A percentile compares a stretch with the other conserved stretches of the same genome.
phyloP scores from a whole-genome alignment of 345 rosid species.

The Camelina laxa region DNA sequence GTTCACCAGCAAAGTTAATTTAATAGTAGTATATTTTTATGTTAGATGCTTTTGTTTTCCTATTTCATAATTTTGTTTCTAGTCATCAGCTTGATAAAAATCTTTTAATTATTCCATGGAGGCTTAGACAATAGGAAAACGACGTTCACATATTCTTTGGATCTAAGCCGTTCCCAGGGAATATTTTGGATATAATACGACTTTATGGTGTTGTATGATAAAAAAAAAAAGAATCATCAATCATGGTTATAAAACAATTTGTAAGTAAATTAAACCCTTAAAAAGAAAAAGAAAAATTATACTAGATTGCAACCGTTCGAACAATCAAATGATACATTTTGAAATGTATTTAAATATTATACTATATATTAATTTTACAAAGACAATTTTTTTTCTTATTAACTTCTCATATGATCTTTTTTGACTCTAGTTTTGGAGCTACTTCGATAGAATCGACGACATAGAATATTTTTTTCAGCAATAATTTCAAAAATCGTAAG shows the following conservation, averaged over 20 bases:
- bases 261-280: background rate
- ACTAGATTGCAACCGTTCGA: background rate
- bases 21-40: background rate
- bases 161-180: conserved; percentile 44
- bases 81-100: conserved; percentile 34
- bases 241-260: background rate
- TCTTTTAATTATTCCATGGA: background rate
- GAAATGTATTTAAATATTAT: too few species aligned
- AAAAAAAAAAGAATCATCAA: conserved; percentile 23
- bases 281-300: too few species aligned
- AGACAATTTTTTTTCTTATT: background rate
- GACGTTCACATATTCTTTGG: conserved; percentile 44
- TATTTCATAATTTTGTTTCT: conserved; percentile 23
- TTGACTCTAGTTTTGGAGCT: conserved; percentile 22
- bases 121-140: conserved; percentile 10
- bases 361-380: background rate
- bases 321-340: too few species aligned
- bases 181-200: conserved; percentile 35
- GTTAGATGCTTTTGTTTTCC: conserved; percentile 37
- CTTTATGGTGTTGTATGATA: conserved; percentile 15
- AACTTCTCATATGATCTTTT: background rate
- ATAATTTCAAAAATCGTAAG: conserved; percentile 18
- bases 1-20: background rate
- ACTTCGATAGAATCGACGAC: background rate
- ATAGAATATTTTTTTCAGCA: background rate